These are phyloP conservation scores for Zygotorulaspora danielsina DNA, from an alignment of 805 yeast genomes.

Conservation along the genomic window DNA sequence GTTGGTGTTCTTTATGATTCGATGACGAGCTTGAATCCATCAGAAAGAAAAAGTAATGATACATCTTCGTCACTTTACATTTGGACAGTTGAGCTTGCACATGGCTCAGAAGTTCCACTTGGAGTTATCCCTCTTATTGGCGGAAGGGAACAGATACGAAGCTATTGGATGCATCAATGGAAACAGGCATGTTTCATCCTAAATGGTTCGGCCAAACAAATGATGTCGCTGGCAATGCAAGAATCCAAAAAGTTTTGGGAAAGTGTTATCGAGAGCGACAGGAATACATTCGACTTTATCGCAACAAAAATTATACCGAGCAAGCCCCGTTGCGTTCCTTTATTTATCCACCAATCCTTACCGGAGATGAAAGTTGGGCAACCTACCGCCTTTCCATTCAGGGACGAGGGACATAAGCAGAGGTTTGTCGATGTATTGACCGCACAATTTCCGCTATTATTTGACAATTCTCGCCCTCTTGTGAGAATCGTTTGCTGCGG, in stretches of 20 bases:
- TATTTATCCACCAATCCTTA: constrained; percentile 31
- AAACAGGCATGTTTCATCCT: constrained; percentile 77
- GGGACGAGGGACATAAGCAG: constrained; percentile 4
- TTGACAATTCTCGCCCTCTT: constrained; percentile 41
- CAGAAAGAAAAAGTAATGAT: constrained; percentile 11
- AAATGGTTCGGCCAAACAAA: constrained; percentile 70
- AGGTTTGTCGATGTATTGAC: constrained; percentile 27
- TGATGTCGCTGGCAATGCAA: constrained; percentile 70
- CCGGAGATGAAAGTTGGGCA: constrained; percentile 37
- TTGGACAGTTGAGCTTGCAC: constrained; percentile 48
- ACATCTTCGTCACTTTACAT: constrained; percentile 26
- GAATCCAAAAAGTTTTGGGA: constrained; percentile 58
- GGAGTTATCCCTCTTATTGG: constrained; percentile 42
- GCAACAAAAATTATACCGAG: constrained; percentile 20
- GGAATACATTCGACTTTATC: constrained; percentile 21
- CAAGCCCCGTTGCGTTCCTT: constrained; percentile 18
- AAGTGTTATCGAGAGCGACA: constrained; percentile 37
- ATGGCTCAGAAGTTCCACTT: constrained; percentile 40
- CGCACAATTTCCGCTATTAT: constrained; percentile 42
- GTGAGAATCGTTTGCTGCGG: constrained; percentile 51
- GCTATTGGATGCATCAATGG: constrained; percentile 68
- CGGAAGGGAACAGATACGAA: constrained; percentile 35
- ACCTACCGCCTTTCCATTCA: constrained; percentile 22
- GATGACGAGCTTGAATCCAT: constrained; percentile 40
- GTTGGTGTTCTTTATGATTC: constrained; percentile 63